phyloP scores from a whole-genome alignment of 495 filamentous ascomycete species.

The Zalerion maritima region DNA sequence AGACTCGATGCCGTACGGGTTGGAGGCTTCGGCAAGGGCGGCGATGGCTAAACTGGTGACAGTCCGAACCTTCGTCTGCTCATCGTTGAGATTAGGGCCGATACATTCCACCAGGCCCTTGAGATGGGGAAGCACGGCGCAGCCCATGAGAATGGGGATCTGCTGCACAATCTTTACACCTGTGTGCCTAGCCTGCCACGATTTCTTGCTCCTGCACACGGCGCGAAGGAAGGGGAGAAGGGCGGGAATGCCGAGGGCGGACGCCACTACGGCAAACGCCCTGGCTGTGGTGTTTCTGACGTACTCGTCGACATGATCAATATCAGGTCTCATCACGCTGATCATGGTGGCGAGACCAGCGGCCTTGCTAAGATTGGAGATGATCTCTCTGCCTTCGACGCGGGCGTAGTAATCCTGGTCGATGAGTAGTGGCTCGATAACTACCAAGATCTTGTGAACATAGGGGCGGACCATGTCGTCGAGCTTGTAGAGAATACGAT shows the following conservation, averaged over 20 bases:
- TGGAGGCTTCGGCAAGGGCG: slow-evolving; percentile 88
- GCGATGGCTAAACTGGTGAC: slow-evolving; percentile 92
- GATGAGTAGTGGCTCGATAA: slow-evolving; percentile 96
- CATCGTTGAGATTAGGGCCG: slow-evolving; percentile 86
- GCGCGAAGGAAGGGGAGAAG: slow-evolving; percentile 89
- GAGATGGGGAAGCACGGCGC: slow-evolving; percentile 88
- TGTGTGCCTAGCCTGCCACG: slow-evolving; percentile 98
- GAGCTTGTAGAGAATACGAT: slow-evolving; percentile 95
- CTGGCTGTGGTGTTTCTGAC: slow-evolving; percentile 97
- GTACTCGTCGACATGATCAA: slow-evolving; percentile 96
- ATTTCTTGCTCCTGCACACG: slow-evolving; percentile 94
- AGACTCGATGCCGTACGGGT: slow-evolving; percentile 97
- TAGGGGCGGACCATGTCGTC: slow-evolving; percentile 94
- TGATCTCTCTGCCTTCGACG: slow-evolving; percentile 96
- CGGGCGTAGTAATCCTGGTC: slow-evolving; percentile 99
- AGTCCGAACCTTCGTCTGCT: slow-evolving; percentile 93
- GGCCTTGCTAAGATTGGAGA: slow-evolving; percentile 92
- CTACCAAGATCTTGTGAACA: slow-evolving; percentile 95
- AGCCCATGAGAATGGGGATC: slow-evolving; percentile 98
- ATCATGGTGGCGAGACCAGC: slow-evolving; percentile 99
- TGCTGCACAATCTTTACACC: slow-evolving; percentile 99
- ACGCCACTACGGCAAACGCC: slow-evolving; percentile 95
- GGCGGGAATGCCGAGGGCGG: slow-evolving; percentile 88
- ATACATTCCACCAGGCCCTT: slow-evolving; percentile 96
- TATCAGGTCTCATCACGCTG: slow-evolving; percentile 96